These are phyloP conservation scores for Dactylorhiza incarnata DNA, from an alignment of 106 monocot species.

Conservation along the genomic window DNA sequence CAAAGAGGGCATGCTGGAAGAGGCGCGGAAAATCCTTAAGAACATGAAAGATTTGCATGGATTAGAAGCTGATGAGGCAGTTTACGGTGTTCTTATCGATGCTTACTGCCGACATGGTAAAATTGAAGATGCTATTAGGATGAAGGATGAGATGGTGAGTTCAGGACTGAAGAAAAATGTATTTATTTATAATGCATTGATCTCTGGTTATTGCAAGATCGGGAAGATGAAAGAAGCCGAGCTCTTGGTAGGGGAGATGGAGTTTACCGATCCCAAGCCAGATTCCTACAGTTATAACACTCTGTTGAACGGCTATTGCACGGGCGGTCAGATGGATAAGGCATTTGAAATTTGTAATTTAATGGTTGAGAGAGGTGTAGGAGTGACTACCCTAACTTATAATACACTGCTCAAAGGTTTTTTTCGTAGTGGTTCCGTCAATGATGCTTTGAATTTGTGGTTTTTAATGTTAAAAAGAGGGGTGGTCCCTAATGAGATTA, in stretches of 20 bases:
- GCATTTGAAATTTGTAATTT: conserved; percentile 63
- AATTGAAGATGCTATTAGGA: conserved; percentile 57
- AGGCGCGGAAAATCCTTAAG: conserved; percentile 57
- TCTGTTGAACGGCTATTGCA: conserved; percentile 77
- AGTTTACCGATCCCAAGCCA: conserved; percentile 35
- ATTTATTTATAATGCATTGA: conserved; percentile 56
- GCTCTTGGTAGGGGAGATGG: conserved; percentile 58
- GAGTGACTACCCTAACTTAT: conserved; percentile 51
- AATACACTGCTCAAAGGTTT: conserved; percentile 84
- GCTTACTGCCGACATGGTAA: conserved; percentile 53
- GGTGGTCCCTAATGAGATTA: conserved; percentile 79
- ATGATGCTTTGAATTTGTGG: conserved; percentile 82
- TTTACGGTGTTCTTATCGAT: conserved; percentile 64
- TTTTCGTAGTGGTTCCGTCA: conserved; percentile 29
- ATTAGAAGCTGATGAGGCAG: conserved; percentile 45
- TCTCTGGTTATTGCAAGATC: conserved; percentile 80
- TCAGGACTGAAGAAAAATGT: conserved; percentile 38
- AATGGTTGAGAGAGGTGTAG: conserved; percentile 55
- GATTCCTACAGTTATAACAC: conserved; percentile 88
- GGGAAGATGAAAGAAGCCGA: conserved; percentile 67
- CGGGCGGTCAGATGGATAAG: conserved; percentile 47
- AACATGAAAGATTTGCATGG: conserved; percentile 39
- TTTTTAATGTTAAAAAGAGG: conserved; percentile 85
- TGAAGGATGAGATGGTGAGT: conserved; percentile 55
- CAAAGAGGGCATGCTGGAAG: conserved; percentile 39